A percentile compares a stretch with the other conserved stretches of the same genome.
These are phyloP conservation scores for Larix sibirica DNA, from an alignment of 83 land plant species.

Conservation along the genomic window DNA sequence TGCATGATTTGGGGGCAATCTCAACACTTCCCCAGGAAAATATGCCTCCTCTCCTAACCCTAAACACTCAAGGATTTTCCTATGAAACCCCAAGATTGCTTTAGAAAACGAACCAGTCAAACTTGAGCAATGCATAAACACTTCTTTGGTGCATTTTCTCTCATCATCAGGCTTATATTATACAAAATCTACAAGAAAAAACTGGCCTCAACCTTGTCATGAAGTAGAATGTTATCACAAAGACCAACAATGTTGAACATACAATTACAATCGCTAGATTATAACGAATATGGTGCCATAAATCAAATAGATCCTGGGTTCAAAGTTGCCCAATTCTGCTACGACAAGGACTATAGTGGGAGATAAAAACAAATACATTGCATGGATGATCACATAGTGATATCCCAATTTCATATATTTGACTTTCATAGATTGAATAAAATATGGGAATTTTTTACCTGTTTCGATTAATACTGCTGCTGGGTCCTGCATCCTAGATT, in stretches of 20 bases:
- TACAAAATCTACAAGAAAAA: constrained; percentile 49
- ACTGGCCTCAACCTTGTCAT: constrained; percentile 46
- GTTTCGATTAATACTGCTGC: too few species aligned
- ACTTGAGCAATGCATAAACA: constrained; percentile 32
- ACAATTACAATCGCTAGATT: constrained; percentile 56
- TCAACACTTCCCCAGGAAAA: constrained; percentile 32
- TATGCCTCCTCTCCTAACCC: constrained; percentile 44
- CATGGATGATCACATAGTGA: constrained; percentile 64
- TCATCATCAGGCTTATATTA: constrained; percentile 40
- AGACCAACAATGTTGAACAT: constrained; percentile 43
- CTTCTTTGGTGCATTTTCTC: constrained; percentile 20
- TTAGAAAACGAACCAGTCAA: constrained; percentile 31
- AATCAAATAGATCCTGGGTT: constrained; percentile 36
- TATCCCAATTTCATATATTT: constrained; percentile 70
- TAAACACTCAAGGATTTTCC: constrained; percentile 40
- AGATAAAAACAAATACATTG: constrained; percentile 45
- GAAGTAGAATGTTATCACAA: constrained; percentile 41
- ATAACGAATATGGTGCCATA: constrained; percentile 55
- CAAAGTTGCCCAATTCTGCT: constrained; percentile 46
- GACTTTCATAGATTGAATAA: too few species aligned
- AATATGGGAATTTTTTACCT: constrained; percentile 42
- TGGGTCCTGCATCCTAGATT: too few species aligned
- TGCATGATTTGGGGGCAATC: constrained; percentile 33
- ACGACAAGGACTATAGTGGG: constrained; percentile 44
- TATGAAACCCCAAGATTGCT: constrained; percentile 31